Percentiles rank a stretch among this genome's conserved stretches.
These are phyloP conservation scores for Mortierella sp. DNA, from an alignment of 371 early-diverging fungal species.

Conservation along the genomic window DNA sequence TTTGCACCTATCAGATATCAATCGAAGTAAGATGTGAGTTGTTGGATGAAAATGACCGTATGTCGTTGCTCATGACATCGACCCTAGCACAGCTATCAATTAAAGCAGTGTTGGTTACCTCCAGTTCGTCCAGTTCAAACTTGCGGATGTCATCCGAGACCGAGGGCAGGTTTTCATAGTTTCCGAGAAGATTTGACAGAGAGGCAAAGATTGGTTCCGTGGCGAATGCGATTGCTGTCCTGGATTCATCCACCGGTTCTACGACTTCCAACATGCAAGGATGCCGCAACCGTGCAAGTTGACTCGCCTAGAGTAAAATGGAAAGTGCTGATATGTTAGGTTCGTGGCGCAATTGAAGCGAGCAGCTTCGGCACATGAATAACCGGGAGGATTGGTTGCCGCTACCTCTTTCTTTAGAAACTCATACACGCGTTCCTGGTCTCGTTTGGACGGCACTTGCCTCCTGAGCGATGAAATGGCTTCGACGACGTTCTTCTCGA, in stretches of 20 bases:
- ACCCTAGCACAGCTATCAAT: not conserved
- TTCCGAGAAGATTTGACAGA: slow-evolving; percentile 75
- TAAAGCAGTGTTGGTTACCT: slow-evolving; percentile 56
- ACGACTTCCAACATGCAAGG: slow-evolving; percentile 87
- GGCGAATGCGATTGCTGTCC: slow-evolving; percentile 81
- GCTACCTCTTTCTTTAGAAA: slow-evolving; percentile 75
- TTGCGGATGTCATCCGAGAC: slow-evolving; percentile 56
- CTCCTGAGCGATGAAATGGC: slow-evolving; percentile 62
- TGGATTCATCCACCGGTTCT: slow-evolving; percentile 85
- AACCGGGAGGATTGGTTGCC: not conserved
- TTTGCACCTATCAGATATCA: slow-evolving; percentile 73
- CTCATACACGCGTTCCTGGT: slow-evolving; percentile 71
- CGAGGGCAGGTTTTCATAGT: slow-evolving; percentile 62
- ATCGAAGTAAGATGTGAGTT: not conserved
- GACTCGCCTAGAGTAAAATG: slow-evolving; percentile 65
- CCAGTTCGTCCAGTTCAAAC: slow-evolving; percentile 82
- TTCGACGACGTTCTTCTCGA: slow-evolving; percentile 81
- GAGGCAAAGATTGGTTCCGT: slow-evolving; percentile 82
- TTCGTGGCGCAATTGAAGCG: not conserved
- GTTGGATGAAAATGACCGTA: not conserved
- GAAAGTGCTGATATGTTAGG: not conserved
- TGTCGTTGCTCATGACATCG: not conserved
- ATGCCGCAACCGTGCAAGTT: slow-evolving; percentile 85
- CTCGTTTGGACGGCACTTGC: slow-evolving; percentile 62
- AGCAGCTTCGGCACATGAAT: no score